Percentiles rank a stretch among this genome's conserved stretches.
These are phyloP conservation scores for Chlorella sp. DNA, from an alignment of 139 green algal genomes.

Conservation along the genomic window DNA sequence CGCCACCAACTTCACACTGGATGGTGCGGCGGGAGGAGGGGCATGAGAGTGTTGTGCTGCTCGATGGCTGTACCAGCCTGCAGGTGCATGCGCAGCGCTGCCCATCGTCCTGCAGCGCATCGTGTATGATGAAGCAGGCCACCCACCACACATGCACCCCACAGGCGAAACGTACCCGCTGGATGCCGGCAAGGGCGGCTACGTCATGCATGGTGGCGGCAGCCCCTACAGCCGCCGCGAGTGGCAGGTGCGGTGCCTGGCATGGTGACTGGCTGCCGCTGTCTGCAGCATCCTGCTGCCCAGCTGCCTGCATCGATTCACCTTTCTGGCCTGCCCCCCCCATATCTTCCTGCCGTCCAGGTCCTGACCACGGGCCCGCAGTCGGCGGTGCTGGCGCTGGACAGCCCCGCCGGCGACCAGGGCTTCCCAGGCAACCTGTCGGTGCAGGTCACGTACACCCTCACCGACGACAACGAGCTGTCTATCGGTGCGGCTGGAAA, in stretches of 20 bases:
- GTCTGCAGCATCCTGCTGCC: too few species aligned
- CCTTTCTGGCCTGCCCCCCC: too few species aligned
- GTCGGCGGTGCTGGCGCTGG: not conserved
- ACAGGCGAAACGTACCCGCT: not conserved
- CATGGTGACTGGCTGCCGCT: not conserved
- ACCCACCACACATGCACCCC: too few species aligned
- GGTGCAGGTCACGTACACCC: not conserved
- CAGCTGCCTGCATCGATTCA: too few species aligned
- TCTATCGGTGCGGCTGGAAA: not conserved
- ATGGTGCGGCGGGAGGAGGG: not conserved
- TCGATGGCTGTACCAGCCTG: too few species aligned
- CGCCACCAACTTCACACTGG: not conserved
- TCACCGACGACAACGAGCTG: not conserved
- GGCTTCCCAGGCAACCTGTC: slow-evolving; percentile 4
- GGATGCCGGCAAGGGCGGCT: not conserved
- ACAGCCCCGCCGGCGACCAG: slow-evolving; percentile 7
- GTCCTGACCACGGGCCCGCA: not conserved
- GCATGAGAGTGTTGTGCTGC: too few species aligned
- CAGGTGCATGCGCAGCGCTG: too few species aligned
- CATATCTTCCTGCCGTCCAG: too few species aligned
- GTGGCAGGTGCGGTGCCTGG: not conserved
- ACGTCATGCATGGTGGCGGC: slow-evolving; percentile 8
- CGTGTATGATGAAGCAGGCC: too few species aligned
- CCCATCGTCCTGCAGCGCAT: too few species aligned
- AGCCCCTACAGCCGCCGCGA: not conserved